These are phyloP conservation scores for Erythrobasidium yunnanense DNA, from an alignment of 768 basidiomycete genomes.

Conservation along the genomic window DNA sequence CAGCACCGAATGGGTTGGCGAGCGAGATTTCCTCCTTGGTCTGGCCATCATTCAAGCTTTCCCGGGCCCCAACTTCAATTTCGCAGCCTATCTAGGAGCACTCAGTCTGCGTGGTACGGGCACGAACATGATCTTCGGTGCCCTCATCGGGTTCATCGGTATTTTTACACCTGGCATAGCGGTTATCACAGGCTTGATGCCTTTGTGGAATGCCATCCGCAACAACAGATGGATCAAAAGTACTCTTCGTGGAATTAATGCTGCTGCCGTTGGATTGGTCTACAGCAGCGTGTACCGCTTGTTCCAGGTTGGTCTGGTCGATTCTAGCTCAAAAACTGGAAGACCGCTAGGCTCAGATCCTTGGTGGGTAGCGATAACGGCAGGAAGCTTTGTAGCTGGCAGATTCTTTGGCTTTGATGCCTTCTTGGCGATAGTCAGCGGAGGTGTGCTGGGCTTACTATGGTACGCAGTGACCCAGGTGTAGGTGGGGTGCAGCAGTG, in stretches of 20 bases:
- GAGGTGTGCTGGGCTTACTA: no score
- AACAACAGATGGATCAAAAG: slow-evolving; percentile 26
- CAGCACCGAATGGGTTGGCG: slow-evolving; percentile 47
- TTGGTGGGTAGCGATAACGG: not conserved
- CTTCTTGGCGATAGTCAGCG: no score
- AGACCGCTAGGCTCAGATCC: not conserved
- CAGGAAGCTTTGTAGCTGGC: not conserved
- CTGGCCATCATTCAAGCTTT: slow-evolving; percentile 49
- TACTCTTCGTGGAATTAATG: slow-evolving; percentile 39
- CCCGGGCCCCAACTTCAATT: slow-evolving; percentile 53
- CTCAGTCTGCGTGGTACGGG: slow-evolving; percentile 43
- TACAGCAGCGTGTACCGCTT: slow-evolving; percentile 33
- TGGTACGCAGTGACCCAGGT: no score
- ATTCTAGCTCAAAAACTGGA: not conserved
- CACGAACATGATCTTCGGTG: slow-evolving; percentile 43
- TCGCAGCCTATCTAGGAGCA: slow-evolving; percentile 49
- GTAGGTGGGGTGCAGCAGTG: no score
- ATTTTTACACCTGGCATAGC: slow-evolving; percentile 49
- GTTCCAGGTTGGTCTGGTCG: not conserved
- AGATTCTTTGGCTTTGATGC: not conserved
- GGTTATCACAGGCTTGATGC: slow-evolving; percentile 39
- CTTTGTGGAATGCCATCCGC: slow-evolving; percentile 33
- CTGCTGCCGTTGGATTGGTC: slow-evolving; percentile 40
- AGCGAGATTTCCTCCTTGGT: slow-evolving; percentile 51
- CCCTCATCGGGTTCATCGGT: slow-evolving; percentile 47